A percentile compares a stretch with the other conserved stretches of the same genome.
Conservation (phyloP, 192 early-diverging fungal genomes). For the Entomortierella chlamydospora region DNA sequence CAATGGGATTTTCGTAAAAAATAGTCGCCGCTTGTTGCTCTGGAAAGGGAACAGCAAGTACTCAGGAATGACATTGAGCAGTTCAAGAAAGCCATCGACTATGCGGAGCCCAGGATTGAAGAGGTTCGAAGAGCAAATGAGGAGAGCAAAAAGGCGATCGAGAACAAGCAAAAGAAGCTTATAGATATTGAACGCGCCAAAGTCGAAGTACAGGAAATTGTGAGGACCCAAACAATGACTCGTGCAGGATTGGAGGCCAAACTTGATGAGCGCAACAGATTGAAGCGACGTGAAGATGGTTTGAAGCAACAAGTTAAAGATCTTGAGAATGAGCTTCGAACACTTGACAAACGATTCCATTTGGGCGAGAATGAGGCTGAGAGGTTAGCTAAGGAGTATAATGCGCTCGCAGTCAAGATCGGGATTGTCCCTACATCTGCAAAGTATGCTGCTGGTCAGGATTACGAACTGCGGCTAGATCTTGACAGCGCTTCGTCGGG, state of each 20-base stretch:
- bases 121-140: conserved; percentile 29
- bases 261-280: conserved; percentile 31
- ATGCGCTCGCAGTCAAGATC: conserved; percentile 33
- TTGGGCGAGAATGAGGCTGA: conserved; percentile 29
- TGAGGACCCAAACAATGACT: conserved; percentile 35
- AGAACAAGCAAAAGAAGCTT: conserved; percentile 8
- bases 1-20: too few species aligned
- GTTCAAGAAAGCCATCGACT: conserved; percentile 52
- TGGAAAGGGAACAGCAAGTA: conserved; percentile 57
- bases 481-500: conserved; percentile 21
- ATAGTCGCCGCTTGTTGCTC: conserved; percentile 62
- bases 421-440: conserved; percentile 37
- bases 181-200: conserved; percentile 26
- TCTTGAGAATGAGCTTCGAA: conserved; percentile 20
- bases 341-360: conserved; percentile 24
- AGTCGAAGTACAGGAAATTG: conserved; percentile 33
- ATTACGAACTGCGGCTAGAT: conserved; percentile 34
- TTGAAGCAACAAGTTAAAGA: conserved; percentile 23
- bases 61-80: conserved; percentile 63
- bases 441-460: conserved; percentile 36
- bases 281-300: conserved; percentile 32
- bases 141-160: conserved; percentile 9
- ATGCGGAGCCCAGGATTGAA: conserved; percentile 35
- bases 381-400: conserved; percentile 32
- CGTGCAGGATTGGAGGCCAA: conserved; percentile 36